phyloP scores from a whole-genome alignment of 768 basidiomycete genomes.

The Suillus hirtellus region DNA sequence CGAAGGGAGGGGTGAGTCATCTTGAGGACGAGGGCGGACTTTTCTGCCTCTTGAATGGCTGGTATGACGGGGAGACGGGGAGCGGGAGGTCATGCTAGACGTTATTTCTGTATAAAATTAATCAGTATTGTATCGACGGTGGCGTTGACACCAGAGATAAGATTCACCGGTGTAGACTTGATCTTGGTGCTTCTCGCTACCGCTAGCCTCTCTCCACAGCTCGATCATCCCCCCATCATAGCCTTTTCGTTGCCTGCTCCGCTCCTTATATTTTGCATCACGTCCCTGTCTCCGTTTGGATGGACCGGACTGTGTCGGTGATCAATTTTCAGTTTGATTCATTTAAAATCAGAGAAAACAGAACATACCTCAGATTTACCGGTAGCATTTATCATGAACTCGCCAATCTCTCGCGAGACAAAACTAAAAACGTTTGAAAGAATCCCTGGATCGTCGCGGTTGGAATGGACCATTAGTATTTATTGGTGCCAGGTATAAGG shows the following conservation, averaged over 20 bases:
- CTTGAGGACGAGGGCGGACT: slow-evolving; percentile 3
- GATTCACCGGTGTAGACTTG: slow-evolving; percentile 16
- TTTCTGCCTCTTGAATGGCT: not conserved
- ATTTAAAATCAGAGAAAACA: not conserved
- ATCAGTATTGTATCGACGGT: slow-evolving; percentile 12
- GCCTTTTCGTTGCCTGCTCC: not conserved
- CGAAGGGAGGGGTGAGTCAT: slow-evolving; percentile 20
- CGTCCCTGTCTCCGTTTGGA: slow-evolving; percentile 5
- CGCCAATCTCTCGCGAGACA: slow-evolving; percentile 69
- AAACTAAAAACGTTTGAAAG: slow-evolving; percentile 67
- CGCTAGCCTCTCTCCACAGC: not conserved
- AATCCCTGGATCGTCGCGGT: slow-evolving; percentile 35
- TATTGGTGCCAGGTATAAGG: too few species aligned
- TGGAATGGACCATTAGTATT: not conserved
- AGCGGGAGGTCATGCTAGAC: slow-evolving; percentile 21
- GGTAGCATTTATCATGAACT: slow-evolving; percentile 69
- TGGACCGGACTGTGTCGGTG: slow-evolving; percentile 13
- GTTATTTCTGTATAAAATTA: slow-evolving; percentile 21
- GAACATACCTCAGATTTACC: slow-evolving; percentile 22
- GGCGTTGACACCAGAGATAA: not conserved
- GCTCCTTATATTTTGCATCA: not conserved
- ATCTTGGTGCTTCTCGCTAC: slow-evolving; percentile 7
- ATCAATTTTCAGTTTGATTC: slow-evolving; percentile 17
- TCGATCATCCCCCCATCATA: slow-evolving; percentile 3
- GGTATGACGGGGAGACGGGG: slow-evolving; percentile 19